Evolutionary conservation across 768 basidiomycete genomes (phyloP), one percentile per base, ranked within the genome.

Genomic region (Rhodotorula babjevae): DNA sequence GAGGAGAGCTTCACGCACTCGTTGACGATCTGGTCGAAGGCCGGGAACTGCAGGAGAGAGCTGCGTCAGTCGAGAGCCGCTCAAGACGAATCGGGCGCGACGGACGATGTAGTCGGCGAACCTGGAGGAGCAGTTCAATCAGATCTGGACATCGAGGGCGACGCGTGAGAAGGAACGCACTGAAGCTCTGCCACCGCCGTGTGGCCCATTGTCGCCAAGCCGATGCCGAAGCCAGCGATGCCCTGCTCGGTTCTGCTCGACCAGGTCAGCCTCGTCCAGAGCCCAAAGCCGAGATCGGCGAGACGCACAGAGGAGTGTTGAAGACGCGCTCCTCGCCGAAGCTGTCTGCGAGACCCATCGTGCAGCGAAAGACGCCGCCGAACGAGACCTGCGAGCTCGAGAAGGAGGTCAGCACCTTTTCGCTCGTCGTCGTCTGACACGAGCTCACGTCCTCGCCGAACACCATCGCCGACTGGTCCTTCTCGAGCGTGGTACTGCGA

Each of bases 11-110:
- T 10, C 2, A 64, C 73, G 25, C 42, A 75, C 83, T 97, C 93
- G 75, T 95, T 96, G 53, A 96, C 92, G 31, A 96, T 84, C 90
- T 93, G 93, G 79, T 96, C 93, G 79, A 97, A 97, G 0, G 93
- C 93, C 19, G 93, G 93, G 79, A 84, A 94, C 68, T 75, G 61
- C 9, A 69, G 67, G 18, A 9, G 29, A n/a, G 31, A 31, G 6
- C 19, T 29, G 21, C 3, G 23, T 55, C 44, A 46, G 18, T 12
- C 12, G 29, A 8, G 7, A 18, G 21, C 36, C 36, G 36, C 4
- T 9, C 5, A 36, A 36, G 31, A 18, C 23, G 15, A 3, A 10
- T 10, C 25, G 10, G 27, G 15, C 14, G 21, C 14, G 42, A 42
- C 69, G 3, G 21, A 72, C 71, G 61, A 77, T 77, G 76, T 81